Evolutionary conservation across 2,329 filamentous ascomycete species (phyloP), one percentile per base, ranked within the genome.

Genomic region (Nemania serpens): DNA sequence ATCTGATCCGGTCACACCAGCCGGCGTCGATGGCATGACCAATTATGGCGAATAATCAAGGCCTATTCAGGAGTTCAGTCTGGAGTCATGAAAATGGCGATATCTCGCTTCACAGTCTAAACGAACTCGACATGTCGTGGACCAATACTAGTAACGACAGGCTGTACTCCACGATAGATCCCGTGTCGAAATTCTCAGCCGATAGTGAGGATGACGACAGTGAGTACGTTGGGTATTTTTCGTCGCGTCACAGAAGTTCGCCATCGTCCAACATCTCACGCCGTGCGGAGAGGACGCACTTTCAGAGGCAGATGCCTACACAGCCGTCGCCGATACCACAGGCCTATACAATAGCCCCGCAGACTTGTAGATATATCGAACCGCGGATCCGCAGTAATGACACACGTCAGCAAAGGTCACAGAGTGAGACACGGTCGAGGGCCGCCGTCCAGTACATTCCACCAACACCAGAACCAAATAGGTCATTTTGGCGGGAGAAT

Each of bases 401-500:
- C 29, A 57, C 51, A 39, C 22, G 20, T n/a, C 17, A 49, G 3
- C 61, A 65, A 42, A 62, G 57, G 55, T 55, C 54, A 4, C 62
- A 50, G 58, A 46, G 47, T 20, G 25, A n/a, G 36, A 3, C 18
- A 15, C 56, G 50, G 7, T 9, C 36, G 2, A 42, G 13, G 10
- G 2, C 41, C 9, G 10, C 39, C 11, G 1, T 1, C 13, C 42
- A 15, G 20, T 22, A 46, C 4, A 33, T 22, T 22, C 4, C 10
- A 22, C 9, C 17, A 53, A 52, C 46, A 57, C 54, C n/a, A 59
- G 56, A 33, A 36, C 22, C 18, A 13, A 33, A 61, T 13, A 65
- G 67, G 66, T 56, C 65, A 45, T 48, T 41, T 20, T 33, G 64
- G 0, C 72, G 70, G 12, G 74, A 78, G 59, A 67, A 69, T 3